Base-by-base conservation (phyloP, 495 filamentous ascomycete species). In the Cryomyces antarcticus region DNA sequence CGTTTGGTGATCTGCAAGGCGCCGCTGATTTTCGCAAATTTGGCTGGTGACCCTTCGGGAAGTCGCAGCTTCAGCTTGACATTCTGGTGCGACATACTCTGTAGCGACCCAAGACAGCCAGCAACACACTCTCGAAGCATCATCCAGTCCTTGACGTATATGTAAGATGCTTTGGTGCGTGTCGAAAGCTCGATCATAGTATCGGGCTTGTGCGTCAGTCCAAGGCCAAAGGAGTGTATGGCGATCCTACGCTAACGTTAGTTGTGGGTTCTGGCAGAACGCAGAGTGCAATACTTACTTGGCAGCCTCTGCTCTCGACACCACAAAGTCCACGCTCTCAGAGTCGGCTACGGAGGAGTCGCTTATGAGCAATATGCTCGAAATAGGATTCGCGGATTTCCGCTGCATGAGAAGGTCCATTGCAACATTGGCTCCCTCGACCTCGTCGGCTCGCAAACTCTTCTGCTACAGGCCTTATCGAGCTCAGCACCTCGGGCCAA, bases 71-170 rank as follows among this genome's bases (percentile, higher is more conserved):
- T 96, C 39, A 99, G 70, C 62, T 94, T 96, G 44, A 88, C 89
- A 56, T 96, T 99, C 57, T 96, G 92, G 61, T 99, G 89, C n/a
- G 92, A 96, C 13, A 84, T 78, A 0, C 82, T 85, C 60, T 99
- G 89, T 51, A 96, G 66, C n/a, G 85, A 75, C 35, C 89, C 89
- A 31, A 99, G 62, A 56, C 92, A 96, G 27, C 89, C 89, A 12
- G 89, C 92, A 38, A 96, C 71, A 59, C 92, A 99, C 59, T 99
- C 89, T 13, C 89, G 77, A 30, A 99, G 70, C 87, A 95, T 96
- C 89, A 96, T 99, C 89, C 89, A 99, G 57, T 99, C 89, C 59
- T 96, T 96, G 52, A 96, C 87, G 53, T 96, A 99, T 5, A 86
- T 87, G 52, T 95, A 99, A 12, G 84, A 87, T 4, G 87, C 89